phyloP scores from a whole-genome alignment of 176 grass and related monocot species.

The Aegilops bicornis region DNA sequence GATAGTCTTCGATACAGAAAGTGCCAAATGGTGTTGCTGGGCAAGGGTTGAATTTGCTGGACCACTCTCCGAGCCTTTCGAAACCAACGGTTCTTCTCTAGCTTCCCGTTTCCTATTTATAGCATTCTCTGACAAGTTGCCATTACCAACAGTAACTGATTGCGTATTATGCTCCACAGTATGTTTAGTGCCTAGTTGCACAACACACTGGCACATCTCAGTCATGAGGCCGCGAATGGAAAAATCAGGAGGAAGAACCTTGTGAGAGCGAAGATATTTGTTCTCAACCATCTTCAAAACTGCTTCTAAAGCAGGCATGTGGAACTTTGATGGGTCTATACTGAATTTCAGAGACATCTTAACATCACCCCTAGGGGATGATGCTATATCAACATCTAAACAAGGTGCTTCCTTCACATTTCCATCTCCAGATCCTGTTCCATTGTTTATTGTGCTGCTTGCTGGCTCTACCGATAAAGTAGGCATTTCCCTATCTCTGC shows the following conservation, averaged over 20 bases:
- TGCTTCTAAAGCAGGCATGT: constrained; percentile 47
- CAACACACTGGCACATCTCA: constrained; percentile 58
- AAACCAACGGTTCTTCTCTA: constrained; percentile 8
- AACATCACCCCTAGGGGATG: constrained; percentile 58
- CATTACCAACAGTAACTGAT: background rate
- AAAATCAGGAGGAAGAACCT: constrained; percentile 50
- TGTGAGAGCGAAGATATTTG: constrained; percentile 58
- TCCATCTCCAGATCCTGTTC: constrained; percentile 18
- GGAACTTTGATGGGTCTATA: constrained; percentile 46
- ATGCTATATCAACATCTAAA: constrained; percentile 50
- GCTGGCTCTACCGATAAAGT: constrained; percentile 16
- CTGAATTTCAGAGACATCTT: constrained; percentile 52
- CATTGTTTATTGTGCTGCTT: background rate
- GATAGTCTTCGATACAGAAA: constrained; percentile 27
- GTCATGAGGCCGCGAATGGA: constrained; percentile 55
- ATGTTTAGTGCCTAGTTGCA: constrained; percentile 30
- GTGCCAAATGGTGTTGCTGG: constrained; percentile 9
- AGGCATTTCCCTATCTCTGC: constrained; percentile 11
- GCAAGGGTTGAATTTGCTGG: background rate
- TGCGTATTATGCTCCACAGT: constrained; percentile 13
- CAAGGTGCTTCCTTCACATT: constrained; percentile 36
- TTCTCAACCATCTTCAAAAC: constrained; percentile 69
- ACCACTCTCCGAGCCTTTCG: background rate
- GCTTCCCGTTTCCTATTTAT: constrained; percentile 19
- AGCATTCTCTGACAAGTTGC: background rate